Base-by-base conservation (phyloP, 306 rosid genomes). In the Sechiopsis laciniata region DNA sequence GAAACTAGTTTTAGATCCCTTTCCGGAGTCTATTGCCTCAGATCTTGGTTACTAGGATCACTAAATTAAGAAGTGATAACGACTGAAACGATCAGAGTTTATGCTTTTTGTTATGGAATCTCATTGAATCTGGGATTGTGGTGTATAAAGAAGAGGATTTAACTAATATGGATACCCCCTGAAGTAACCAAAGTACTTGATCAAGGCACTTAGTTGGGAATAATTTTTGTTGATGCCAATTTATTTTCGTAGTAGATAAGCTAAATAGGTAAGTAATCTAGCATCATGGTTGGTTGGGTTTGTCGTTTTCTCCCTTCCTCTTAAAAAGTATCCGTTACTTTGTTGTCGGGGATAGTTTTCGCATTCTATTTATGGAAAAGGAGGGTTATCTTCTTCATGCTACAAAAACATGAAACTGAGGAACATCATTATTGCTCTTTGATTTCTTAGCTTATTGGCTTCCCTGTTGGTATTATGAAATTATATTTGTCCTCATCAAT, bases 401-500 rank as follows among this genome's bases (percentile, higher is more conserved):
- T 66, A 4, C 24, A 40, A 20, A 10, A 46, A 45, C 37, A 20
- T 19, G 32, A 2, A 67, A 11, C 17, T 45, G 29, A 45, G 72
- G 14, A 69, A 40, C 45, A 12, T 46, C 6, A 14, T 48, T 68
- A 7, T 35, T 13, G 42, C 32, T 55, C 21, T 32, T 71, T 52
- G 58, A 55, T 32, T 26, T 16, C 2, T 55, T 8, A 46, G 20
- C 17, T 16, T 65, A 4, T 67, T 19, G 10, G 46, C 17, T 26
- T 72, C 55, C 26, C 37, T 73, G 22, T 21, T 14, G 40, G 54
- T 21, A 10, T 58, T 57, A 55, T 56, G 54, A 45, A 19, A 7
- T 58, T 58, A n/a, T 51, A 20, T 53, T 80, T 50, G 71, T 80
- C 50, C 72, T 65, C 54, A 35, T 17, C 78, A 76, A 45, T 78